Evolutionary conservation across 106 monocot species (phyloP).

Genomic region (Narthecium ossifragum): DNA sequence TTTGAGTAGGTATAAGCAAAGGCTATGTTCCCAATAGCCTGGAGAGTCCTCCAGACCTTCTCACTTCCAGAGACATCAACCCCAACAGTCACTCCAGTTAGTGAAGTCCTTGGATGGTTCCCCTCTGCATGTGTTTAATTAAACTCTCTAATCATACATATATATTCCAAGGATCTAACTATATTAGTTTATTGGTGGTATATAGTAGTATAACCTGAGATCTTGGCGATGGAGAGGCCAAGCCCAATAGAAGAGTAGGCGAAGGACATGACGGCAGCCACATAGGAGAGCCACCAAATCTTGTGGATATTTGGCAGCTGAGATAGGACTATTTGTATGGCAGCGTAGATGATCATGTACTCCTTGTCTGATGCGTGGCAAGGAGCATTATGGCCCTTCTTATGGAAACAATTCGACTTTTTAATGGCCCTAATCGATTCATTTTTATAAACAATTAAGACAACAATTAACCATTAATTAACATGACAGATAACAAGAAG

Average conservation of each 20-base stretch:
- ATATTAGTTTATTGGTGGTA: no score
- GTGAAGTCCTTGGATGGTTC: not conserved
- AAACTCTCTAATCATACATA: not conserved
- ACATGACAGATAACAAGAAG: no score
- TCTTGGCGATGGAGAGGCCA: constrained; percentile 75
- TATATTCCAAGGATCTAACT: no score
- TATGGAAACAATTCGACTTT: constrained; percentile 78
- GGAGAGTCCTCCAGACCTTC: constrained; percentile 81
- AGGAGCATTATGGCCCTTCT: constrained; percentile 47
- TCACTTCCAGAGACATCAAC: constrained; percentile 30
- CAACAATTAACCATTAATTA: no score
- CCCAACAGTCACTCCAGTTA: not conserved
- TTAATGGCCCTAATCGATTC: constrained; percentile 75
- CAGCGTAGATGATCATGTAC: constrained; percentile 63
- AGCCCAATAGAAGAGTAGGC: constrained; percentile 76
- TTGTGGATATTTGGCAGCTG: constrained; percentile 84
- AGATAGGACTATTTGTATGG: constrained; percentile 61
- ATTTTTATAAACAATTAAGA: no score
- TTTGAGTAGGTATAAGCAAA: constrained; percentile 68
- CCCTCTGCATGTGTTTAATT: not conserved
- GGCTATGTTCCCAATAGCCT: constrained; percentile 77
- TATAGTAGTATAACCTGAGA: constrained; percentile 41
- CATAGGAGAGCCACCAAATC: constrained; percentile 73
- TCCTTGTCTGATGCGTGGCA: constrained; percentile 40
- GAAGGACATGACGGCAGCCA: constrained; percentile 79